Evolutionary conservation across 208 protist genomes (phyloP).

Genomic region (Leishmania mexicana): DNA sequence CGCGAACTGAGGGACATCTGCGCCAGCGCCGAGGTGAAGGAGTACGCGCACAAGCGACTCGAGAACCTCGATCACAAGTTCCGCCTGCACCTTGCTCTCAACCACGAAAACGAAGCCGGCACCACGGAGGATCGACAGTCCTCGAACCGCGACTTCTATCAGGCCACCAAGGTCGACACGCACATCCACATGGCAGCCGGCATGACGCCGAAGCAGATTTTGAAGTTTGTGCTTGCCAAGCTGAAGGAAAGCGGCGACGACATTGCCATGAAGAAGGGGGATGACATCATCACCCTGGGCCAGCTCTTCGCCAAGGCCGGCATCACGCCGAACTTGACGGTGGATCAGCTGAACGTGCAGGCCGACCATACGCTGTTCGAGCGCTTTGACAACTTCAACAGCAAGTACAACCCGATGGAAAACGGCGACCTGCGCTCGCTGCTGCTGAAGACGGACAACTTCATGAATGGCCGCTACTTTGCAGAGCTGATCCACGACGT

Average conservation of each 20-base stretch:
- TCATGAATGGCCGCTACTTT: slow-evolving; percentile 98
- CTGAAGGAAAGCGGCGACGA: slow-evolving; percentile 91
- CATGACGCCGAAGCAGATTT: slow-evolving; percentile 95
- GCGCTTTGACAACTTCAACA: slow-evolving; percentile 99
- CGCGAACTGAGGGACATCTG: slow-evolving; percentile 76
- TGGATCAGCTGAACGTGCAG: slow-evolving; percentile 97
- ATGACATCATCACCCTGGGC: slow-evolving; percentile 87
- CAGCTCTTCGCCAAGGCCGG: slow-evolving; percentile 84
- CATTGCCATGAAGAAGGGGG: slow-evolving; percentile 89
- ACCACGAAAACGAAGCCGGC: slow-evolving; percentile 90
- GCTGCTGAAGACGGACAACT: slow-evolving; percentile 99
- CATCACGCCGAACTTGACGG: slow-evolving; percentile 92
- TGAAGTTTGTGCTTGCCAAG: slow-evolving; percentile 96
- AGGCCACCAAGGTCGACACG: slow-evolving; percentile 97
- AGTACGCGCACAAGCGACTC: slow-evolving; percentile 92
- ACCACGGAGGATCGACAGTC: slow-evolving; percentile 85
- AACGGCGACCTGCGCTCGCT: slow-evolving; percentile 94
- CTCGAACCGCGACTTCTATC: slow-evolving; percentile 95
- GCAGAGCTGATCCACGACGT: slow-evolving; percentile 97
- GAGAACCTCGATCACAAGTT: slow-evolving; percentile 94
- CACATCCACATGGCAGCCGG: slow-evolving; percentile 97
- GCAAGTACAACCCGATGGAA: slow-evolving; percentile 98
- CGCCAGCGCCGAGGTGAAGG: slow-evolving; percentile 84
- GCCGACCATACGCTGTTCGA: slow-evolving; percentile 97
- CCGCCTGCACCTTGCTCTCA: slow-evolving; percentile 93